Conservation (phyloP, 352 stramenopile genomes). For the Globisporangium uncinulatum region DNA sequence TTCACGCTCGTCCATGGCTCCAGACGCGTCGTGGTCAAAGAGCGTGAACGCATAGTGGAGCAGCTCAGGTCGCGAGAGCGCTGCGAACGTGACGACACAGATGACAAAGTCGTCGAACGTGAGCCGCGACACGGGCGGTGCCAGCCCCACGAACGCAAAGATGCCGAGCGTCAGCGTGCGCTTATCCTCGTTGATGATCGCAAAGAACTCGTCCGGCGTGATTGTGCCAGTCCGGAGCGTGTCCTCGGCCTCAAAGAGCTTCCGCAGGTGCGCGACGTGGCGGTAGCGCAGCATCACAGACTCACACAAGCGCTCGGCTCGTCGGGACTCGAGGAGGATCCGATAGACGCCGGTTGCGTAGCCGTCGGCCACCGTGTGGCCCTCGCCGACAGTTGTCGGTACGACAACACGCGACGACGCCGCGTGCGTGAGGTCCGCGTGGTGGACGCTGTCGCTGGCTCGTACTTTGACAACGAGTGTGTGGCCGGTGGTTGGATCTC, state of each 20-base stretch:
- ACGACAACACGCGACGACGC: constrained; percentile 2
- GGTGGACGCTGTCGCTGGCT: constrained; percentile 2
- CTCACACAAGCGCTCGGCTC: constrained; percentile 42
- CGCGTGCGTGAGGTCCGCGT: background rate
- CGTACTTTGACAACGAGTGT: constrained; percentile 12
- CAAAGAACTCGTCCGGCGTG: constrained; percentile 57
- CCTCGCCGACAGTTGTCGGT: background rate
- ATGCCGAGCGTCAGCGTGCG: constrained; percentile 49
- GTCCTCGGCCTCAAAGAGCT: constrained; percentile 42
- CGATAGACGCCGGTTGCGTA: constrained; percentile 43
- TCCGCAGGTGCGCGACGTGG: constrained; percentile 28
- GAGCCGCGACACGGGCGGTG: constrained; percentile 20
- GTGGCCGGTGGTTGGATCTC: background rate
- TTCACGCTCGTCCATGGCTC: constrained; percentile 53
- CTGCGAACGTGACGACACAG: constrained; percentile 43
- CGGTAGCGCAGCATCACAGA: constrained; percentile 38
- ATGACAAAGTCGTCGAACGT: constrained; percentile 62
- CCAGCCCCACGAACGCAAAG: constrained; percentile 38
- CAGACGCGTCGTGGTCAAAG: constrained; percentile 61
- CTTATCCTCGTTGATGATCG: constrained; percentile 44
- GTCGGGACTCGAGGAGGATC: constrained; percentile 41
- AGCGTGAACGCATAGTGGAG: constrained; percentile 62
- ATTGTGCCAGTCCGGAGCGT: constrained; percentile 39
- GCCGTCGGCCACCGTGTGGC: constrained; percentile 7
- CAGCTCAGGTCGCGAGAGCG: constrained; percentile 43